Evolutionary conservation across 2,329 filamentous ascomycete species (phyloP).

Genomic region (Pseudogymnoascus destructans): DNA sequence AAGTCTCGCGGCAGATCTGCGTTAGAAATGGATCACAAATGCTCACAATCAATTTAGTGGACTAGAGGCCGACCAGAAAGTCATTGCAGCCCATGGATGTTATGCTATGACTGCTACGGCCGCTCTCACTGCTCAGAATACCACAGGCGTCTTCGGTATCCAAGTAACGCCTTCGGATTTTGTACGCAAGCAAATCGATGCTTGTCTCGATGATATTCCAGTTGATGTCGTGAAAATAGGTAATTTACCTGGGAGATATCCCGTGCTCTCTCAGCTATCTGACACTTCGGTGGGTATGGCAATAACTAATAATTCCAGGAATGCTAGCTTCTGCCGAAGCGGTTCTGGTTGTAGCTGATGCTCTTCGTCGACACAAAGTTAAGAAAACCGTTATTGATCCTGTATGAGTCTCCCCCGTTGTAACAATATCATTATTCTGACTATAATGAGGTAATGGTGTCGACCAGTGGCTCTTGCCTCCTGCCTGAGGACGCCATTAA

Average conservation of each 20-base stretch:
- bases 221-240: conserved; percentile 88
- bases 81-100: conserved; percentile 79
- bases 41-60: conserved; percentile 42
- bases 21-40: conserved; percentile 1
- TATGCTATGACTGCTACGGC: conserved; percentile 96
- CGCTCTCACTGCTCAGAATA: conserved; percentile 93
- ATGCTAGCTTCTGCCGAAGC: conserved; percentile 69
- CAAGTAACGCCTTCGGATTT: conserved; percentile 69
- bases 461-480: conserved; percentile 62
- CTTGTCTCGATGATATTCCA: conserved; percentile 69
- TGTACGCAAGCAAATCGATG: conserved; percentile 72
- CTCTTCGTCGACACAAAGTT: conserved; percentile 45
- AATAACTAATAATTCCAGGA: conserved; percentile 34
- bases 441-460: conserved; percentile 67
- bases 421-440: not conserved
- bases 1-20: conserved; percentile 29
- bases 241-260: conserved; percentile 29
- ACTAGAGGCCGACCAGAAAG: conserved; percentile 91
- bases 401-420: conserved; percentile 32
- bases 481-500: conserved; percentile 52
- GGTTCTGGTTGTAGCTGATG: conserved; percentile 53
- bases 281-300: not conserved
- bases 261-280: not conserved
- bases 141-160: conserved; percentile 67
- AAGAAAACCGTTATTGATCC: conserved; percentile 58